phyloP scores from a whole-genome alignment of 2,329 filamentous ascomycete species.

The Tricladium varicosporioides region DNA sequence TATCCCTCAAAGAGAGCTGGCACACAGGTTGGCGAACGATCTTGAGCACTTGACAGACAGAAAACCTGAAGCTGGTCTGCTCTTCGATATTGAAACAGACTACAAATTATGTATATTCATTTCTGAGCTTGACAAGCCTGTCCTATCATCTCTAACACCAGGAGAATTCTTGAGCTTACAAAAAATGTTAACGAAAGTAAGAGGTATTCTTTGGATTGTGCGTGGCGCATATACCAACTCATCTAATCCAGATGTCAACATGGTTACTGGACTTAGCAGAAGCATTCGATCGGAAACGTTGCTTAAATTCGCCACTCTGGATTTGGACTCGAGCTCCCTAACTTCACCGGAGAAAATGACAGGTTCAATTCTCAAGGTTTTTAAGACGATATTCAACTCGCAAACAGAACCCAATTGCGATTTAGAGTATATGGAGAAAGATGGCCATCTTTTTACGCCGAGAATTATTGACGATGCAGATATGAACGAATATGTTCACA shows the following conservation, averaged over 20 bases:
- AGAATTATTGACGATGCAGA: slow-evolving; percentile 30
- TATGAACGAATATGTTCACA: slow-evolving; percentile 27
- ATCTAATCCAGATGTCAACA: slow-evolving; percentile 25
- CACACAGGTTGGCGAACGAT: slow-evolving; percentile 36
- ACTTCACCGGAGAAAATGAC: slow-evolving; percentile 34
- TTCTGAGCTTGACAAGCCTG: slow-evolving; percentile 40
- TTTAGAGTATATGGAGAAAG: slow-evolving; percentile 26
- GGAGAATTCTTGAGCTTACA: slow-evolving; percentile 43
- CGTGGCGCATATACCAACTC: slow-evolving; percentile 40
- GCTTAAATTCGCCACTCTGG: slow-evolving; percentile 30
- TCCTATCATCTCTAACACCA: slow-evolving; percentile 42
- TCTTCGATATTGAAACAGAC: slow-evolving; percentile 32
- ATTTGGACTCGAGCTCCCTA: slow-evolving; percentile 25
- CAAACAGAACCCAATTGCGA: slow-evolving; percentile 20
- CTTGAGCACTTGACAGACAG: slow-evolving; percentile 36
- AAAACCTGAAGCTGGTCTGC: slow-evolving; percentile 34
- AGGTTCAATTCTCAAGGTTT: slow-evolving; percentile 20
- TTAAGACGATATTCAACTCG: slow-evolving; percentile 19
- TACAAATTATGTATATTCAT: slow-evolving; percentile 44
- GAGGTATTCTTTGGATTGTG: slow-evolving; percentile 49
- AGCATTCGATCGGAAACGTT: slow-evolving; percentile 29
- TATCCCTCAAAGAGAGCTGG: slow-evolving; percentile 30
- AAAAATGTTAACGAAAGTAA: slow-evolving; percentile 37
- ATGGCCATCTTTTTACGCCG: slow-evolving; percentile 30
- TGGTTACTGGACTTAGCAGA: slow-evolving; percentile 31